Base-by-base conservation (phyloP, 148 eudicot species). In the Silene uniflora region DNA sequence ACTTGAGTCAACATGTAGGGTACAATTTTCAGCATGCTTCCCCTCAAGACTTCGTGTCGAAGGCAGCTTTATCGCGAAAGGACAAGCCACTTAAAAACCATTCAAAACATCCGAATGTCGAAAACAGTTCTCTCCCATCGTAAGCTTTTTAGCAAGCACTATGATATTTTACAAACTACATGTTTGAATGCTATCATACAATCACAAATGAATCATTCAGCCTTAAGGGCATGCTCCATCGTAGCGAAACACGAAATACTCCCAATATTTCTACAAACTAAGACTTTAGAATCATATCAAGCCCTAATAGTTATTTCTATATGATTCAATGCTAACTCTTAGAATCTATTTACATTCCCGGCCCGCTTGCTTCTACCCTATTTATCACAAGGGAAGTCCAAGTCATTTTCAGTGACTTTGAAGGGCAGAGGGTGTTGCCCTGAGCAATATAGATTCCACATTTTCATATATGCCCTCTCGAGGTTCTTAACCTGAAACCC, bases 401-500 rank as follows among this genome's bases (percentile, higher is more conserved):
- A 11, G 47, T 88, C 88, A 63, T 88, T 93, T 84, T 93, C 98
- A 10, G 81, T 69, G 69, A 93, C 96, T 76, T 89, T 91, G 78
- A 93, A 93, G 68, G 77, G 92, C 59, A 84, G 88, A 54, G 96
- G 92, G 32, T 83, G 84, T 19, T 84, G 83, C 25, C 92, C 90
- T 0, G 92, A 81, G 84, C 98, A 93, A 80, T 85, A 81, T 58
- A 91, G 68, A 82, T 86, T 91, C 98, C 98, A 93, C 98, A 93
- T 93, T 85, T 91, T 93, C 74, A 87, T 89, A 69, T 85, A 93
- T 1, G 89, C 78, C 76, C 96, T 87, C 64, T 93, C 98, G 59
- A 93, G 89, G 84, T 89, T 93, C 77, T 78, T 89, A 62, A 90
- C 96, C 98, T 90, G 85, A 32, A 75, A 32, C 32, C 21, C 72